Conservation (phyloP, 1,139 yeast species). For the Candida sojae region DNA sequence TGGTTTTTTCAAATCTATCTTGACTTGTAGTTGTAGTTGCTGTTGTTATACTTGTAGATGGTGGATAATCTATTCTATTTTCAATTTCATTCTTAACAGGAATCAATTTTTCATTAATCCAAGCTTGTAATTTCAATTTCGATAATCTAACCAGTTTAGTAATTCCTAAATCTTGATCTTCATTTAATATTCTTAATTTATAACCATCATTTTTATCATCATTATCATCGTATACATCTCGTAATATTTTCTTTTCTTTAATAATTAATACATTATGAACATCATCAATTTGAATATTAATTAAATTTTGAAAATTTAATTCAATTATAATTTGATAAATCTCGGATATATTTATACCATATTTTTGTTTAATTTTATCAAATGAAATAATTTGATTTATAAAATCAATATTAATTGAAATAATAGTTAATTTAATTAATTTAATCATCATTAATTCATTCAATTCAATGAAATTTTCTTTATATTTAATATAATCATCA, state of each 20-base stretch:
- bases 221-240: constrained; percentile 34
- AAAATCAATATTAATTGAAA: constrained; percentile 24
- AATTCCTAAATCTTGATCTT: constrained; percentile 21
- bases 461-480: constrained; percentile 18
- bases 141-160: constrained; percentile 21
- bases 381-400: constrained; percentile 22
- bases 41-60: neutral
- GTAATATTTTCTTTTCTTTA: constrained; percentile 18
- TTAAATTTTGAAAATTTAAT: constrained; percentile 25
- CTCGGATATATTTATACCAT: constrained; percentile 16
- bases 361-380: constrained; percentile 11
- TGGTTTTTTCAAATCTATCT: constrained; percentile 4
- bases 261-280: constrained; percentile 20
- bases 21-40: neutral
- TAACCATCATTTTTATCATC: constrained; percentile 14
- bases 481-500: constrained; percentile 25
- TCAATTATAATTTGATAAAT: constrained; percentile 23
- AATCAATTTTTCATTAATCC: constrained; percentile 20
- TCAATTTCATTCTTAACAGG: constrained; percentile 11
- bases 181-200: constrained; percentile 22
- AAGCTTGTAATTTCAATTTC: constrained; percentile 17
- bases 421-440: constrained; percentile 29
- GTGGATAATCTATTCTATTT: neutral
- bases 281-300: constrained; percentile 33
- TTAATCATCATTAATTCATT: constrained; percentile 19